These are phyloP conservation scores for Pichia thaimueangensis DNA, from an alignment of 805 yeast species.

Conservation along the genomic window DNA sequence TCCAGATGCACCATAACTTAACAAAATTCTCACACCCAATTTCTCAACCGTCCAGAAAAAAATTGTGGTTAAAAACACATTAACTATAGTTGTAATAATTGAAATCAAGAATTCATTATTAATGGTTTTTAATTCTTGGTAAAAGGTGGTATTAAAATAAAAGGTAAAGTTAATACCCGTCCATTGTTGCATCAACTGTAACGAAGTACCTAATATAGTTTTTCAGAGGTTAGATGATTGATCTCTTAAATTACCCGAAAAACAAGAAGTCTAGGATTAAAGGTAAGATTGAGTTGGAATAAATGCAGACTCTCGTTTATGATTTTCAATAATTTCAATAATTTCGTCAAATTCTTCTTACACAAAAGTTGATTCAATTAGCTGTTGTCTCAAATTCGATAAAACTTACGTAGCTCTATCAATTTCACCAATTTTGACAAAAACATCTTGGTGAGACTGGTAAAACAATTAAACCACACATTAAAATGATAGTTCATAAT, in stretches of 20 bases:
- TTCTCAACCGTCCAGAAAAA: constrained; percentile 50
- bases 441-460: constrained; percentile 78
- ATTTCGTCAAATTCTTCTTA: constrained; percentile 42
- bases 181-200: constrained; percentile 60
- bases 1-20: constrained; percentile 44
- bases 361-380: constrained; percentile 39
- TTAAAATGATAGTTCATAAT: constrained; percentile 56
- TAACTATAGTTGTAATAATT: constrained; percentile 47
- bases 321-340: constrained; percentile 48
- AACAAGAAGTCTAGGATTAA: constrained; percentile 38
- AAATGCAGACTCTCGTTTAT: constrained; percentile 38
- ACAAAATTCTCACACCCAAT: constrained; percentile 50
- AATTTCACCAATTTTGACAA: constrained; percentile 47
- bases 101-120: constrained; percentile 45
- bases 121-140: constrained; percentile 44
- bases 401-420: constrained; percentile 55
- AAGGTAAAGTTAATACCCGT: constrained; percentile 73
- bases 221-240: constrained; percentile 36
- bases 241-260: constrained; percentile 34
- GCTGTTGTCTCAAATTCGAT: constrained; percentile 47
- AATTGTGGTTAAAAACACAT: constrained; percentile 46
- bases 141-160: constrained; percentile 68
- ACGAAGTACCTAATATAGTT: constrained; percentile 37
- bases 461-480: constrained; percentile 54
- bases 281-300: constrained; percentile 32